A percentile compares a stretch with the other conserved stretches of the same genome.
These are phyloP conservation scores for Sclerotinia subarctica DNA, from an alignment of 2,329 filamentous ascomycete species.

Conservation along the genomic window DNA sequence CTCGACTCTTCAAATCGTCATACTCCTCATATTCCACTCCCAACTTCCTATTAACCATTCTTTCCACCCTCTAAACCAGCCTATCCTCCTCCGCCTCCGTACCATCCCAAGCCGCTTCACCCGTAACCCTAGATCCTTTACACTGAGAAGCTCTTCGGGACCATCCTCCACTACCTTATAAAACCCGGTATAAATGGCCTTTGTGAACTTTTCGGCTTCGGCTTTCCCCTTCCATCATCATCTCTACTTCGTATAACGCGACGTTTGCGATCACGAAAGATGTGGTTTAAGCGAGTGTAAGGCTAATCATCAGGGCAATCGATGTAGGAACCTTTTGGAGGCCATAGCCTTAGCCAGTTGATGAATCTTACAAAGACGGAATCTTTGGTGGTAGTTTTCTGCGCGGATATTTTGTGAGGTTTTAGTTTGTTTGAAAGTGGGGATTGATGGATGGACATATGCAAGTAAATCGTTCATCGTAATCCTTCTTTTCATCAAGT, in stretches of 20 bases:
- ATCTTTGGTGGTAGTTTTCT: background rate
- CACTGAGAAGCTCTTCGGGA: background rate
- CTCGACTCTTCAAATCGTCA: background rate
- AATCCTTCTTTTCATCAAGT: background rate
- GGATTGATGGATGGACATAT: too few species aligned
- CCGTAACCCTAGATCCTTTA: background rate
- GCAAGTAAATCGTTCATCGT: background rate
- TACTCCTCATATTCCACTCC: background rate
- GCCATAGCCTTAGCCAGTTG: background rate
- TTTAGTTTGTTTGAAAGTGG: too few species aligned
- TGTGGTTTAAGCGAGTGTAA: background rate
- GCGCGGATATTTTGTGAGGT: background rate
- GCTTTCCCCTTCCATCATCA: background rate
- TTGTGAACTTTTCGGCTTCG: background rate
- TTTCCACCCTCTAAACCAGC: background rate
- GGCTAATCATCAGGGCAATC: background rate
- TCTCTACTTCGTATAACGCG: background rate
- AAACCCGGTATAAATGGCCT: background rate
- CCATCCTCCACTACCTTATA: background rate
- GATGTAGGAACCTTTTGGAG: background rate
- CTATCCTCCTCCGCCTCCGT: background rate
- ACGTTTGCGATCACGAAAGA: background rate
- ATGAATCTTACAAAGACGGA: background rate
- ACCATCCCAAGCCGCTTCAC: background rate
- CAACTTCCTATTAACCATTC: background rate